A percentile compares a stretch with the other conserved stretches of the same genome.
These are phyloP conservation scores for Tolypocladium cylindrosporum DNA, from an alignment of 2,329 filamentous ascomycete species.

Conservation along the genomic window DNA sequence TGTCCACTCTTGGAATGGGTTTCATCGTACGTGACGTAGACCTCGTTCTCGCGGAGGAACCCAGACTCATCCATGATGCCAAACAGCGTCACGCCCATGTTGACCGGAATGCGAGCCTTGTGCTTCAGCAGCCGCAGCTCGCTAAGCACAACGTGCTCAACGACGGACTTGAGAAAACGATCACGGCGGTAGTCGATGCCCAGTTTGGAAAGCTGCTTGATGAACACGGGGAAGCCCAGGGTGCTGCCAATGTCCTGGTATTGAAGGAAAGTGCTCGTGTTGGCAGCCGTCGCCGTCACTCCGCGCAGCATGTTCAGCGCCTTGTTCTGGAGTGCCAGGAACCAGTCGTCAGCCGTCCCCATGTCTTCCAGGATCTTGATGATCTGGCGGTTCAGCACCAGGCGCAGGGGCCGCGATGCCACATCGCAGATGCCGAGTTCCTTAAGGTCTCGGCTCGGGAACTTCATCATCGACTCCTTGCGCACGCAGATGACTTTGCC, in stretches of 20 bases:
- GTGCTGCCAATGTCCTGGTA: conserved; percentile 49
- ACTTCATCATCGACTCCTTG: conserved; percentile 69
- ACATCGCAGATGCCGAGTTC: conserved; percentile 65
- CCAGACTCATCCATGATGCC: conserved; percentile 78
- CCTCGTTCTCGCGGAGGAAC: conserved; percentile 53
- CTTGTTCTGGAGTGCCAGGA: conserved; percentile 53
- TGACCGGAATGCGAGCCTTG: conserved; percentile 63
- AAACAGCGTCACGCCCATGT: conserved; percentile 64
- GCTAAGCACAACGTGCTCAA: conserved; percentile 61
- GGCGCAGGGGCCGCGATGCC: conserved; percentile 53
- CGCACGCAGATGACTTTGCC: conserved; percentile 54
- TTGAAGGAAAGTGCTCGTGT: conserved; percentile 58
- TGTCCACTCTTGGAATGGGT: conserved; percentile 11
- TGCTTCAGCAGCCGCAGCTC: conserved; percentile 70
- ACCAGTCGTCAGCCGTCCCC: conserved; percentile 45
- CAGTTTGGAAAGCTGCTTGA: conserved; percentile 47
- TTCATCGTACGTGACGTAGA: conserved; percentile 53
- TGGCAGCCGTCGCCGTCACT: conserved; percentile 46
- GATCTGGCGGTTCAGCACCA: conserved; percentile 68
- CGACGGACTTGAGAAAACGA: conserved; percentile 55
- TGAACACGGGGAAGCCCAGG: conserved; percentile 50
- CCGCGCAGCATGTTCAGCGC: conserved; percentile 50
- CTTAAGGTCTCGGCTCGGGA: conserved; percentile 40
- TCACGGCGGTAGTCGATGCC: conserved; percentile 58
- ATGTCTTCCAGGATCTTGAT: conserved; percentile 85